Percentiles rank a stretch among this genome's conserved stretches.
These are phyloP conservation scores for Blastobotrys buckinghamii DNA, from an alignment of 1,139 yeast species.

Conservation along the genomic window DNA sequence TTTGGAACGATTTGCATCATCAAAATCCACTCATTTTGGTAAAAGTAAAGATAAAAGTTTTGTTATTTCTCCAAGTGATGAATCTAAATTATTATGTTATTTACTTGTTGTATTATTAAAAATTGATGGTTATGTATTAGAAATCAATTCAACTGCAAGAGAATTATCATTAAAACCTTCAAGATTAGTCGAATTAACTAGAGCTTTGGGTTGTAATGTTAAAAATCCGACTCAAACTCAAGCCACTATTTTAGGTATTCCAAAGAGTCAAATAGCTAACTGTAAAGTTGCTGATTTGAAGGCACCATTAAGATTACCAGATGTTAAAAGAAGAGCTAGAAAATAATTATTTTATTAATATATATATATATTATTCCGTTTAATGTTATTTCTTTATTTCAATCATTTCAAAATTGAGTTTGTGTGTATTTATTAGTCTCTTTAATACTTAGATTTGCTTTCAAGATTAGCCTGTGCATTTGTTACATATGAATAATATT, in stretches of 20 bases:
- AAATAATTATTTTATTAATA: slow-evolving; percentile 1
- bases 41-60: slow-evolving; percentile 59
- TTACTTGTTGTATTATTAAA: slow-evolving; percentile 68
- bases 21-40: slow-evolving; percentile 62
- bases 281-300: slow-evolving; percentile 77
- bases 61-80: slow-evolving; percentile 77
- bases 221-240: slow-evolving; percentile 73
- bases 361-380: neutral
- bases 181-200: slow-evolving; percentile 60
- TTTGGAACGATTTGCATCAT: slow-evolving; percentile 60
- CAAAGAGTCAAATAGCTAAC: slow-evolving; percentile 55
- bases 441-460: too few species aligned
- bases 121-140: slow-evolving; percentile 69
- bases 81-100: slow-evolving; percentile 79
- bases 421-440: too few species aligned
- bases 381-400: too few species aligned
- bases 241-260: slow-evolving; percentile 78
- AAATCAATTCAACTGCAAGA: slow-evolving; percentile 74
- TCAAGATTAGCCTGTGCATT: too few species aligned
- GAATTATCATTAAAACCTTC: slow-evolving; percentile 82
- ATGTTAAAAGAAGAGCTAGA: slow-evolving; percentile 65
- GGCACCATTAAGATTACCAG: slow-evolving; percentile 90
- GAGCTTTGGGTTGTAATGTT: slow-evolving; percentile 75
- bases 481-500: too few species aligned
- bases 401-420: too few species aligned